Evolutionary conservation across 2,329 filamentous ascomycete genomes (phyloP).

Genomic region (Alternaria ventricosa): DNA sequence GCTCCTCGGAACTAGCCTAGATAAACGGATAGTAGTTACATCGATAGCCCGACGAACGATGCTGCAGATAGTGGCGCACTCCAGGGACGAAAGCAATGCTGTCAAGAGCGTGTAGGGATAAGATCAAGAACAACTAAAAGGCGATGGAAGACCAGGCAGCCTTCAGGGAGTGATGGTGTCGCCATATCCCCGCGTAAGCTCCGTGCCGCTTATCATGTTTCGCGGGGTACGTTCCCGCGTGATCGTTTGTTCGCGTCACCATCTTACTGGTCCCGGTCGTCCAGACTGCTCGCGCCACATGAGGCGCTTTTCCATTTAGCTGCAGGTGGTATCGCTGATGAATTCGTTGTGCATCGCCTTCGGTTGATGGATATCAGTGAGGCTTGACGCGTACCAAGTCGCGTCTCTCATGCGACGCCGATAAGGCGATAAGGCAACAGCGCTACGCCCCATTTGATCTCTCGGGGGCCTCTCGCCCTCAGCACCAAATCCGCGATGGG

Average conservation of each 20-base stretch:
- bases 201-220: slow-evolving; percentile 31
- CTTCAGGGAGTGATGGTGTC: slow-evolving; percentile 13
- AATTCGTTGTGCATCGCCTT: background rate
- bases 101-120: background rate
- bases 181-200: slow-evolving; percentile 34
- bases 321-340: background rate
- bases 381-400: slow-evolving; percentile 3
- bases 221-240: slow-evolving; percentile 34
- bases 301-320: background rate
- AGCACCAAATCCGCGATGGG: background rate
- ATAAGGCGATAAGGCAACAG: slow-evolving; percentile 29
- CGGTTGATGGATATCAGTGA: background rate
- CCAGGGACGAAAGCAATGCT: background rate
- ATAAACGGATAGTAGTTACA: slow-evolving; percentile 4
- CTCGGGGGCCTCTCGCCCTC: background rate
- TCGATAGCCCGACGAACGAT: background rate
- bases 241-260: slow-evolving; percentile 25
- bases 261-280: background rate
- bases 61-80: background rate
- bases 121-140: background rate
- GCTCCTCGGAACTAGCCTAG: slow-evolving; percentile 11
- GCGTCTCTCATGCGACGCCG: slow-evolving; percentile 14
- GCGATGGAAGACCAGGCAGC: slow-evolving; percentile 1
- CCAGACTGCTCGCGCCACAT: background rate
- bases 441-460: slow-evolving; percentile 5